Evolutionary conservation across 208 protist species (phyloP).

Genomic region (Trypanosoma avium): DNA sequence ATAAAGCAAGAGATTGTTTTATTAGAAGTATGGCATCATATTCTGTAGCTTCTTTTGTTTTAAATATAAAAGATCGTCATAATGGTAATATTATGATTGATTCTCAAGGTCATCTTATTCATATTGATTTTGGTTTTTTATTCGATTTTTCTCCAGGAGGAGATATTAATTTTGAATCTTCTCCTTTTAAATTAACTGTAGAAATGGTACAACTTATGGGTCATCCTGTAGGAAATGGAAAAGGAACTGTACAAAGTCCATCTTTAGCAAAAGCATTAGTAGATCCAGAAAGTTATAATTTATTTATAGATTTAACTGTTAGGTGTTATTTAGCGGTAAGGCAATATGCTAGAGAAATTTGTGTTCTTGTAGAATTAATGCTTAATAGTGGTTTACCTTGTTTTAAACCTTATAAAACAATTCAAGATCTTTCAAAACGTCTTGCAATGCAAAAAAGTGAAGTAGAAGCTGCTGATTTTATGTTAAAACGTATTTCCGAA

Average conservation of each 20-base stretch:
- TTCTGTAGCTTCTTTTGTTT: conserved; percentile 93
- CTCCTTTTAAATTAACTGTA: conserved; percentile 92
- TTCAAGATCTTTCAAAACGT: conserved; percentile 67
- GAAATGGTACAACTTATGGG: conserved; percentile 94
- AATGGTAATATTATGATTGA: conserved; percentile 96
- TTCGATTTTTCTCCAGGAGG: conserved; percentile 95
- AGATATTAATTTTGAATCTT: conserved; percentile 94
- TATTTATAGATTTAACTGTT: conserved; percentile 77
- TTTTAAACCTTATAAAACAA: conserved; percentile 85
- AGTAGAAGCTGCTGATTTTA: conserved; percentile 77
- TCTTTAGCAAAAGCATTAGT: conserved; percentile 67
- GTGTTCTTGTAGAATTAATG: conserved; percentile 86
- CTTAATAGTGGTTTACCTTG: conserved; percentile 82
- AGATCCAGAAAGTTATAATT: conserved; percentile 81
- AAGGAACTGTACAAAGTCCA: conserved; percentile 51
- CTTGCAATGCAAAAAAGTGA: conserved; percentile 76
- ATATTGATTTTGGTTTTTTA: conserved; percentile 98
- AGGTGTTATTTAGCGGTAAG: conserved; percentile 86
- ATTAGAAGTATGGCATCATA: conserved; percentile 92
- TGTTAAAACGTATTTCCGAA: conserved; percentile 76
- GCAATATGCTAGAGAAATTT: conserved; percentile 78
- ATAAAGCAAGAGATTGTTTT: conserved; percentile 89
- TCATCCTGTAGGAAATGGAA: conserved; percentile 56
- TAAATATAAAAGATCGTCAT: conserved; percentile 95
- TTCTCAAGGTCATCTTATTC: conserved; percentile 90